Percentiles rank a stretch among this genome's conserved stretches.
Evolutionary conservation across 108 stramenopile genomes (phyloP).

Genomic region (Thalassiosira profunda): DNA sequence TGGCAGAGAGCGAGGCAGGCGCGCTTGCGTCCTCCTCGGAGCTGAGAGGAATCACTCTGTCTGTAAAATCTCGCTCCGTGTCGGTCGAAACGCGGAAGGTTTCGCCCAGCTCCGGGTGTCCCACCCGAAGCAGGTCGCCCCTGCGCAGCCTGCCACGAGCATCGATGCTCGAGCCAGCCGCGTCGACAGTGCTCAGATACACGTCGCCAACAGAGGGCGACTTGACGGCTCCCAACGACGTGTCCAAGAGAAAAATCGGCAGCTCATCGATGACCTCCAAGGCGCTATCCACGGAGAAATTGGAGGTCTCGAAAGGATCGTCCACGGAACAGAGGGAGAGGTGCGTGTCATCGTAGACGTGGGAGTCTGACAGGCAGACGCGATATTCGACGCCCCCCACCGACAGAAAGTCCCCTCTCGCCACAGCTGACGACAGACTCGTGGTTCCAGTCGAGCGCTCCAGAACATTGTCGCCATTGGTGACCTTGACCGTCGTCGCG

Average conservation of each 20-base stretch:
- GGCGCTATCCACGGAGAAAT: slow-evolving; percentile 29
- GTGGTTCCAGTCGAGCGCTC: slow-evolving; percentile 30
- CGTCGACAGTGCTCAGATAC: slow-evolving; percentile 53
- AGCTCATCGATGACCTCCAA: slow-evolving; percentile 34
- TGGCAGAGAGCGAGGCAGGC: slow-evolving; percentile 48
- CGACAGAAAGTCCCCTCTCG: slow-evolving; percentile 60
- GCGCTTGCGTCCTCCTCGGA: slow-evolving; percentile 43
- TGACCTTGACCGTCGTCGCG: slow-evolving; percentile 21
- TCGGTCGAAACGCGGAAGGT: slow-evolving; percentile 73
- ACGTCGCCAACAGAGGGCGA: slow-evolving; percentile 60
- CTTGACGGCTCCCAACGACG: slow-evolving; percentile 58
- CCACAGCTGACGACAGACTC: slow-evolving; percentile 38
- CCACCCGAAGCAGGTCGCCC: slow-evolving; percentile 74
- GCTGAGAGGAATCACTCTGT: slow-evolving; percentile 47
- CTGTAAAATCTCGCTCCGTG: slow-evolving; percentile 28
- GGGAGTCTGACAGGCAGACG: slow-evolving; percentile 48
- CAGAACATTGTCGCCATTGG: slow-evolving; percentile 22
- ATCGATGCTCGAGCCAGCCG: slow-evolving; percentile 38
- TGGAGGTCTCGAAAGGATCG: slow-evolving; percentile 33
- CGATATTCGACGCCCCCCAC: slow-evolving; percentile 59
- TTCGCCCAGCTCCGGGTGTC: slow-evolving; percentile 68
- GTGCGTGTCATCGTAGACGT: slow-evolving; percentile 38
- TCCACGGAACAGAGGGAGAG: slow-evolving; percentile 58
- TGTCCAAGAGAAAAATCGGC: slow-evolving; percentile 72
- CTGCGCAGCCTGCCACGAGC: slow-evolving; percentile 38